Percentiles rank a stretch among this genome's conserved stretches.
These are phyloP conservation scores for Nidula niveotomentosa DNA, from an alignment of 1,284 basidiomycete genomes.

Conservation along the genomic window DNA sequence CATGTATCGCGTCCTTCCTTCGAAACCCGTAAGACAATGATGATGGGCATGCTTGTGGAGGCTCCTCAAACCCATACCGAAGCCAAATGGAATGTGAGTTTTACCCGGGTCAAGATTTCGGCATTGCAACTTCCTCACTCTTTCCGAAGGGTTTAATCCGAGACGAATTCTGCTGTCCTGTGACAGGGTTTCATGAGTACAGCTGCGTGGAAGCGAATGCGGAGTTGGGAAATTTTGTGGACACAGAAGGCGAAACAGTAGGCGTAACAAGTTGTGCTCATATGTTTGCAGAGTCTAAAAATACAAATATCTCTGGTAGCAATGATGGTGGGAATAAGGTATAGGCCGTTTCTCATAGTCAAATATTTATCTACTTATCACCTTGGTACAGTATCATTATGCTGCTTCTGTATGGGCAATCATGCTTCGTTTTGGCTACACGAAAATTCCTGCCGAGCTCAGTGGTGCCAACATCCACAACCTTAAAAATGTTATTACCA, in stretches of 20 bases:
- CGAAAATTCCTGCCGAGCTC: slow-evolving; percentile 12
- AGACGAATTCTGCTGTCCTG: background rate
- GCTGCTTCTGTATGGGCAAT: slow-evolving; percentile 6
- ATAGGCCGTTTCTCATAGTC: background rate
- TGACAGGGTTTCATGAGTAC: background rate
- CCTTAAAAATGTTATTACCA: slow-evolving; percentile 28
- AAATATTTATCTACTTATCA: background rate
- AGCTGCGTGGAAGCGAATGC: background rate
- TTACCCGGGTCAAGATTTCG: too few species aligned
- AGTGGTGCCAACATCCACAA: slow-evolving; percentile 22
- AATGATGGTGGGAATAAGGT: background rate
- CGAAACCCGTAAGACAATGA: too few species aligned
- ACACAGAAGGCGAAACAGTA: background rate
- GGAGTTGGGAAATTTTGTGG: background rate
- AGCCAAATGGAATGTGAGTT: too few species aligned
- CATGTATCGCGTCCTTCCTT: too few species aligned
- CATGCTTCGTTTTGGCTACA: slow-evolving; percentile 6
- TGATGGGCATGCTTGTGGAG: too few species aligned
- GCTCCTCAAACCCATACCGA: too few species aligned
- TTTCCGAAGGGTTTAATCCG: too few species aligned
- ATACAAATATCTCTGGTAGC: background rate
- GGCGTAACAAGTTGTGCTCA: background rate
- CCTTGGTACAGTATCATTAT: background rate
- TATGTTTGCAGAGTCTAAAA: background rate
- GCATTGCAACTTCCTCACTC: too few species aligned